Evolutionary conservation across 1,284 basidiomycete species (phyloP).

Genomic region (Sanghuangporus sanghuang): DNA sequence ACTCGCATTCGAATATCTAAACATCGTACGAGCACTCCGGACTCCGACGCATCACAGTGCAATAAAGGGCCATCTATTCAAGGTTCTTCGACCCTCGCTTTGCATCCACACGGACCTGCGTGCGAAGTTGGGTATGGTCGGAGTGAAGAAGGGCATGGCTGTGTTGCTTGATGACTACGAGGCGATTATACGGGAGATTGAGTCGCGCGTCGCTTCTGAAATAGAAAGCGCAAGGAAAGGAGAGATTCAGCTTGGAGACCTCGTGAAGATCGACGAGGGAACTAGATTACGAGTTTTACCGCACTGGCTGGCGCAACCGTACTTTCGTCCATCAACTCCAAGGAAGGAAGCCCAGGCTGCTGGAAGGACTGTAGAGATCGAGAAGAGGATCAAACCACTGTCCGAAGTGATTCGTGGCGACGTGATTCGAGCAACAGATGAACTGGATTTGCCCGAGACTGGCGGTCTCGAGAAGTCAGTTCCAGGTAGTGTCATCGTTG

Average conservation of each 20-base stretch:
- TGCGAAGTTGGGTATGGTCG: conserved; percentile 57
- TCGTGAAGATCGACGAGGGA: conserved; percentile 43
- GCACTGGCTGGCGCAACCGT: conserved; percentile 84
- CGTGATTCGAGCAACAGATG: not conserved
- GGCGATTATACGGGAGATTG: conserved; percentile 63
- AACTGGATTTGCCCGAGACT: not conserved
- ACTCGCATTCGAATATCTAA: conserved; percentile 84
- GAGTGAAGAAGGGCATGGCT: conserved; percentile 32
- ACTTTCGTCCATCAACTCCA: conserved; percentile 53
- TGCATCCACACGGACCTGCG: conserved; percentile 68
- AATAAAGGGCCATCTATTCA: conserved; percentile 92
- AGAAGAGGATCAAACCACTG: not conserved
- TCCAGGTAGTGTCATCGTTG: not conserved
- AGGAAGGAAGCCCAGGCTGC: not conserved
- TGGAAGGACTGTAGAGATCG: not conserved
- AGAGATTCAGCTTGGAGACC: conserved; percentile 35
- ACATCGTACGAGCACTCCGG: conserved; percentile 68
- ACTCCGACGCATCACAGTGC: conserved; percentile 74
- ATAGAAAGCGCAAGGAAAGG: conserved; percentile 24
- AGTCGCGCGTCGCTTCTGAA: conserved; percentile 54
- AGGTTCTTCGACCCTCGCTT: conserved; percentile 80
- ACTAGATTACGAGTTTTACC: conserved; percentile 64
- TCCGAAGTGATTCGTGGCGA: not conserved
- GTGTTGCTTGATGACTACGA: conserved; percentile 51
- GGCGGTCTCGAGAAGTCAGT: not conserved